Evolutionary conservation across 1,139 yeast species (phyloP), one percentile per base, ranked within the genome.

Genomic region (Groenewaldozyma auringiensis): DNA sequence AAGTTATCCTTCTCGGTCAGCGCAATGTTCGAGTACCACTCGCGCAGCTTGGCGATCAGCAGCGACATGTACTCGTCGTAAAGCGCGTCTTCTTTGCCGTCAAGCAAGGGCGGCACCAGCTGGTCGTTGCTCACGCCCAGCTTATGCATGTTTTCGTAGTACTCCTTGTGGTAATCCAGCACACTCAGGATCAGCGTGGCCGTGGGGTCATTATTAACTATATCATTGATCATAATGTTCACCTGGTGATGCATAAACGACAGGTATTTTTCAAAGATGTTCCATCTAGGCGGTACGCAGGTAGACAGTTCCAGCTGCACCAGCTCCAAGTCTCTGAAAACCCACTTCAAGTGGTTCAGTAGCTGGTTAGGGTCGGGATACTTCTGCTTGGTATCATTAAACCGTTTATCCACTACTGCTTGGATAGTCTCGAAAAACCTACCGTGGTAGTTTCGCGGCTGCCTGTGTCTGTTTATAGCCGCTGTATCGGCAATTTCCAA

Each of bases 241-340:
- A 87, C 66, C 47, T 81, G 79, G 36, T 72, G 69, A 61, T 84
- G 94, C 64, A 88, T 87, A 52, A 79, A 78, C 16, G 72, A 70
- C 54, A 81, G 81, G 46, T 81, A 76, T 49, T 75, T 76, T 21
- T 73, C 69, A 55, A 80, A 78, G 25, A 89, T 71, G 42, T 79
- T 73, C 97, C 97, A 92, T 47, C 75, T 70, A 0, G 85, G 82
- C 27, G 94, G 88, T 44, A 81, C 71, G 44, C 76, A 67, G n/a
- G 69, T 70, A 2, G 72, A 64, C 41, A 87, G 66, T 20, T 78
- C 78, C 35, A 75, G 75, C 46, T 77, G 74, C 1, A 83, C 86
- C 49, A 81, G 74, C 29, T 74, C 66, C 49, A 92, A 66, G 57
- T 92, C 97, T 51, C 83, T 82, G 61, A 83, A 88, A 17, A 89